Base-by-base conservation (phyloP, 1,284 basidiomycete species). In the Fereydounia khargensis region DNA sequence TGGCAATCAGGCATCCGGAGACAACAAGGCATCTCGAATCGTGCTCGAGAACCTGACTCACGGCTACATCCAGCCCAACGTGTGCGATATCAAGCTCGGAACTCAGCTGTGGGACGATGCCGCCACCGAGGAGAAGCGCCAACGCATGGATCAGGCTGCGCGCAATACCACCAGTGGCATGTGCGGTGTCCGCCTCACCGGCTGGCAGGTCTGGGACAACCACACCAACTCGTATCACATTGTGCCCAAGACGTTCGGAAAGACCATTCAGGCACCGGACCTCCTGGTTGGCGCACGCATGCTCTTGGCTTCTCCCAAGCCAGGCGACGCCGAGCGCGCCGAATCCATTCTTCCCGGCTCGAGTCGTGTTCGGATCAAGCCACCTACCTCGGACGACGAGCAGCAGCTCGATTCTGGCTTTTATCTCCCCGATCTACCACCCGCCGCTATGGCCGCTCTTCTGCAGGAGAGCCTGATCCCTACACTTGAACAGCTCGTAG, bases 81-180 rank as follows among this genome's bases (percentile, higher is more conserved):
- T 95, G 41, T 80, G 95, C 19, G 94, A 97, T 73, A 81, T 91
- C 76, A 97, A 96, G 77, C 85, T 97, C 17, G 92, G 92, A 1
- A 91, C 87, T 0, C 81, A 87, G 7, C 81, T 96, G 4, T 87
- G 88, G 66, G 78, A 79, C 46, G 87, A 88, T 45, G 78, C 78
- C 17, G 86, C 89, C 2, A 78, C 81, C 0, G 81, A 82, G 2
- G 89, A 89, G 59, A 97, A 97, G 79, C 81, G 82, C 46, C 81
- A 78, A 39, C 82, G 88, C 24, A 92, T 94, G 91, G 79, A 82
- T 44, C 81, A 83, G 68, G 81, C 81, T 3, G 88, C 90, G 1
- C 78, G 77, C 25, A 78, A 81, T 18, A 87, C 88, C 2, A 96
- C 92, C 0, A 86, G 83, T 3, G 75, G 81, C 1, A 81, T 85